Base-by-base conservation (phyloP, 352 stramenopile genomes). In the Elongisporangium prolatum region DNA sequence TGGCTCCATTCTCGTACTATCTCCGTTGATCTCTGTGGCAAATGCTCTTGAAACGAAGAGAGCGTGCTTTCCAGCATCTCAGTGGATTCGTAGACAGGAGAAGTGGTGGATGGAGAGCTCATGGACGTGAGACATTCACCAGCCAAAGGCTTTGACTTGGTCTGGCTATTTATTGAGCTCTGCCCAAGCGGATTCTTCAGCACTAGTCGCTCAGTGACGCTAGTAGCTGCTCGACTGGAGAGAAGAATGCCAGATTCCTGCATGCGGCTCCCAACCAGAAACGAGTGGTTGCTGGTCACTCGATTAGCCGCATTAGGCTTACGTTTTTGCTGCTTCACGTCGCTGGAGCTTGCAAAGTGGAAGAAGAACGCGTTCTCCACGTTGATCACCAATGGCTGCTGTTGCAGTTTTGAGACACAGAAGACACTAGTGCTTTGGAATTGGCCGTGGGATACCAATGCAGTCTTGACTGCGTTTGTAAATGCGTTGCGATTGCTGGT, bases 391-490 rank as follows among this genome's bases (percentile, higher is more conserved):
- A 48, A 47, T 18, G n/a, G 37, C 13, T 51, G 28, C 1, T 49
- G n/a, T n/a, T 18, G 50, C 17, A 53, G 44, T 14, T n/a, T 50
- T 21, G 55, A 6, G n/a, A 24, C 17, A n/a, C 34, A 53, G 8
- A 64, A 50, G 52, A 63, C 67, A 56, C 54, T 70, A n/a, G 58
- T 64, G 4, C 79, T 57, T 18, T 50, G 37, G n/a, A 84, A 72
- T 5, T 53, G 51, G 7, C 63, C 65, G 21, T 68, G 64, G 18
- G 10, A 57, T 16, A 84, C 71, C 7, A 87, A 56, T 28, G 71
- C 75, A 10, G 62, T 67, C 50, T 87, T 85, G 24, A 87, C 67
- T 25, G 71, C 74, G 9, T 62, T 70, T 21, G 68, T 24, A 57
- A 85, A 87, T n/a, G 57, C 62, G 2, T 57, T 61, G n/a, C 73